Evolutionary conservation across 371 early-diverging fungal genomes (phyloP).

Genomic region (Mucor racemosus): DNA sequence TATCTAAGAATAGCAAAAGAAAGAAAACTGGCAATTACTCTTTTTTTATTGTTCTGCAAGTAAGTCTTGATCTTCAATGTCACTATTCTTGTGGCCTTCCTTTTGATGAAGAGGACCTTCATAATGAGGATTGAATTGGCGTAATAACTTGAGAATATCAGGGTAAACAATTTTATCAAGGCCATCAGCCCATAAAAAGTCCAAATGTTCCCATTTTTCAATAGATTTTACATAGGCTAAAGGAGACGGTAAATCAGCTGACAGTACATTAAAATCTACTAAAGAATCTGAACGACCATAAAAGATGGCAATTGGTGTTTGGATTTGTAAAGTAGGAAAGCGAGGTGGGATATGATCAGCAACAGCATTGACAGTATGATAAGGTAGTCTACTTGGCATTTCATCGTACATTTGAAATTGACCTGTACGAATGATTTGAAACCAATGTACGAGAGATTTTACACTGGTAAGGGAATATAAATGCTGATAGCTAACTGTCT

Average conservation of each 20-base stretch:
- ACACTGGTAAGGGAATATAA: constrained; percentile 90
- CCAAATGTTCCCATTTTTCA: constrained; percentile 78
- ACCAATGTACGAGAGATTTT: constrained; percentile 93
- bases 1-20: too few species aligned
- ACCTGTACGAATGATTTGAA: constrained; percentile 91
- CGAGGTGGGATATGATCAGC: constrained; percentile 62
- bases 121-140: constrained; percentile 41
- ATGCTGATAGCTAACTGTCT: constrained; percentile 85
- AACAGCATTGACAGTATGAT: constrained; percentile 50
- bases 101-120: background rate
- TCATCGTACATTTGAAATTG: constrained; percentile 95
- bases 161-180: constrained; percentile 54
- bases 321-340: constrained; percentile 85
- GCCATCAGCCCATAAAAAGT: constrained; percentile 79
- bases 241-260: constrained; percentile 60
- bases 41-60: background rate
- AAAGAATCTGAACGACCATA: constrained; percentile 90
- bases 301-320: constrained; percentile 87
- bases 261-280: constrained; percentile 71
- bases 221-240: constrained; percentile 69
- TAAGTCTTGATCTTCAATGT: constrained; percentile 7
- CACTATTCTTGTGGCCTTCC: constrained; percentile 20
- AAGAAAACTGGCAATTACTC: too few species aligned
- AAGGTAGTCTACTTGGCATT: constrained; percentile 66
- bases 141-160: constrained; percentile 47